phyloP scores from a whole-genome alignment of 2,329 filamentous ascomycete species.

The Intubia oerlemansii region DNA sequence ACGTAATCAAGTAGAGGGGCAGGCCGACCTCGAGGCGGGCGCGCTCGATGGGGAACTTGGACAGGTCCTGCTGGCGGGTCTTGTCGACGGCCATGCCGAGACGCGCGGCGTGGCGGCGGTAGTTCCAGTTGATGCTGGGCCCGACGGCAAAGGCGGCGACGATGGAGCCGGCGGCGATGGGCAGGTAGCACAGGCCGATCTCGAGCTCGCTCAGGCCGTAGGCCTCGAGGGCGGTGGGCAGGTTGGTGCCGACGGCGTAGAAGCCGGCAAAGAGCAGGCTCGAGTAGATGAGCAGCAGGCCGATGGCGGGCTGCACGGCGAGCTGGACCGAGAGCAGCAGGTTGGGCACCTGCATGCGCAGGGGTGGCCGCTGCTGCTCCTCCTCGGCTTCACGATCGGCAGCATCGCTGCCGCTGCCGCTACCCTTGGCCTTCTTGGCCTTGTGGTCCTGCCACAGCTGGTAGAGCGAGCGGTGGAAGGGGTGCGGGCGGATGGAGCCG shows the following conservation, averaged over 20 bases:
- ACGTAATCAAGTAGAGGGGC: constrained; percentile 27
- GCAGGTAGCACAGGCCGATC: constrained; percentile 31
- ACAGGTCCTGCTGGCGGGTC: constrained; percentile 27
- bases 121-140: constrained; percentile 44
- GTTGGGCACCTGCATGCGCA: constrained; percentile 23
- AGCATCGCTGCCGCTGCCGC: not conserved
- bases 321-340: constrained; percentile 71
- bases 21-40: constrained; percentile 26
- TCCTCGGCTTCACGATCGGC: too few relatives aligned
- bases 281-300: constrained; percentile 21
- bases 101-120: constrained; percentile 33
- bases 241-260: constrained; percentile 23
- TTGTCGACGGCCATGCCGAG: constrained; percentile 30
- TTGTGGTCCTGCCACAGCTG: constrained; percentile 5
- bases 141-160: constrained; percentile 25
- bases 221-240: constrained; percentile 19
- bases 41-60: constrained; percentile 27
- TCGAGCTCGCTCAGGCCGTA: constrained; percentile 37
- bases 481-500: constrained; percentile 18
- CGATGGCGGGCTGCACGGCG: constrained; percentile 62
- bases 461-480: constrained; percentile 5
- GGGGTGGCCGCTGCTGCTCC: constrained; percentile 3
- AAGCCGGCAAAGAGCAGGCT: constrained; percentile 27
- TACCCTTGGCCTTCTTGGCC: too few relatives aligned
- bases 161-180: constrained; percentile 26